These are phyloP conservation scores for Sarcodon aspratus DNA, from an alignment of 768 basidiomycete species.

Conservation along the genomic window DNA sequence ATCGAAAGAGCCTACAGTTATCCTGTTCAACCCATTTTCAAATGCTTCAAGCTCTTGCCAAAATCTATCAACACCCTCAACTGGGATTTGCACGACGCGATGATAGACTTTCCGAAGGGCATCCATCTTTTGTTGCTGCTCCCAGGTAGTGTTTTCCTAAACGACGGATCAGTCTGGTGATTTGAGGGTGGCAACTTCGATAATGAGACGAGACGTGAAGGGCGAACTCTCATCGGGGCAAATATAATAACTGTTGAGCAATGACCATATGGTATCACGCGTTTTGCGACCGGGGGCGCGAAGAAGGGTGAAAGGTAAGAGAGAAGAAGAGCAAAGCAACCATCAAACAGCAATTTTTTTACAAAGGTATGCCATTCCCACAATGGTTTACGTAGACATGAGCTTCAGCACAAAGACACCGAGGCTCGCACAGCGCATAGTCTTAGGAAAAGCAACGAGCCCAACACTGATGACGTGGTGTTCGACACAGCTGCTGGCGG, in stretches of 20 bases:
- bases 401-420: constrained; percentile 6
- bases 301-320: too few relatives aligned
- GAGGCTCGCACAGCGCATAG: neutral
- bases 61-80: constrained; percentile 84
- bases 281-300: too few relatives aligned
- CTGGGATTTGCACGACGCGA: constrained; percentile 86
- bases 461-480: constrained; percentile 7
- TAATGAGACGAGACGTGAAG: neutral
- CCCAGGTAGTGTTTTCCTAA: constrained; percentile 79
- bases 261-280: neutral
- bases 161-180: neutral
- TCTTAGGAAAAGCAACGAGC: constrained; percentile 2
- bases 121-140: constrained; percentile 93
- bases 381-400: constrained; percentile 1
- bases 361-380: neutral
- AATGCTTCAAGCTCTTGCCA: constrained; percentile 94
- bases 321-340: too few relatives aligned
- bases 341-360: too few relatives aligned
- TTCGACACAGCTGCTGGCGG: constrained; percentile 7
- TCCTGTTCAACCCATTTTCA: constrained; percentile 80
- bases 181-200: neutral
- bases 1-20: constrained; percentile 42
- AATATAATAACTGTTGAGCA: neutral
- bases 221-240: neutral
- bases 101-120: constrained; percentile 85